Base-by-base conservation (phyloP, 2,329 filamentous ascomycete genomes). In the Fusarium guadeloupense region DNA sequence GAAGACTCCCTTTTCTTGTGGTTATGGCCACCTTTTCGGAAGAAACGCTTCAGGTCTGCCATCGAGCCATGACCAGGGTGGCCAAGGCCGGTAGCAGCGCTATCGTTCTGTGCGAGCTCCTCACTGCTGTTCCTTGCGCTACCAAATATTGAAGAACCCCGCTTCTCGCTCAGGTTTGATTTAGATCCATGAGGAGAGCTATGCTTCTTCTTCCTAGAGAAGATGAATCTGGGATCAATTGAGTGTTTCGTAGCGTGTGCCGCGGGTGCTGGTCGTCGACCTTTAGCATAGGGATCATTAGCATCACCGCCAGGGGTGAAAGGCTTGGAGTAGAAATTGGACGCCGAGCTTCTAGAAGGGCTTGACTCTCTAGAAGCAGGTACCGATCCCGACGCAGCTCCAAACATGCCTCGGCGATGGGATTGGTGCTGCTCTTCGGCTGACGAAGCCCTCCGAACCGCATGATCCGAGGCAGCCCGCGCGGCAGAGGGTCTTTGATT, bases 21-120 rank as follows among this genome's bases (percentile, higher is more conserved):
- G 66, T 84, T 78, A 64, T 88, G 83, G 3, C 86, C 85, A 46
- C 89, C 86, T 58, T 92, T 88, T 76, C 89, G 95, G 81, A 99
- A 96, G 75, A 99, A 99, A n/a, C 95, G 86, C 78, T 97, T 97
- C 58, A 99, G 77, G 69, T 98, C 94, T 4, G 91, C 89, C 90
- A 98, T 98, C 6, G 95, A 97, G 19, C 90, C 88, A 56, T 91
- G 86, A 44, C 67, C 61, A n/a, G 71, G 69, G 19, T 69, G 63
- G 12, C 67, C 59, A 16, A 66, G 60, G 17, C 64, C 65, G 26
- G 60, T 63, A 7, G 62, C 54, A 35, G 57, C 43, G 20, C 69
- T 70, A 35, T 75, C 72, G 13, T 68, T 71, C 8, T 64, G 62
- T 2, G 63, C 49, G 19, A 71, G 62, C 19, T 74, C 72, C 16